Conservation (phyloP, 371 early-diverging fungal species). For the Blyttiomyces sp. region DNA sequence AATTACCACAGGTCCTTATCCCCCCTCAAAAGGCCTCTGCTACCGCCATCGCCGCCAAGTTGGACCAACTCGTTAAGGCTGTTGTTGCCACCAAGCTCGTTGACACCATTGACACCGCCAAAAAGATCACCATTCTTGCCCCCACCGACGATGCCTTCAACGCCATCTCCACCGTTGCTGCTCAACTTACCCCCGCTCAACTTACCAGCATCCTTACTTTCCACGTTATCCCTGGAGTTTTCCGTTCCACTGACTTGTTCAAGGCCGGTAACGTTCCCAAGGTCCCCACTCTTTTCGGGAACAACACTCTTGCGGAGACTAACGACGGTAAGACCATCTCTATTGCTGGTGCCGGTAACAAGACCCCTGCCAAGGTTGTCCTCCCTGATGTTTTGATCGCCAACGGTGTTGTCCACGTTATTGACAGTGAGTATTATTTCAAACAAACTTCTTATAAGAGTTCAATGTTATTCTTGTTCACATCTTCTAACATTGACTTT, state of each 20-base stretch:
- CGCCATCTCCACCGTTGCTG: slow-evolving; percentile 20
- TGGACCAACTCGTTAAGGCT: slow-evolving; percentile 19
- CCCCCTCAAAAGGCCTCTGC: slow-evolving; percentile 11
- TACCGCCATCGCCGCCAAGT: slow-evolving; percentile 6
- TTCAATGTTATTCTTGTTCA: slow-evolving; percentile 6
- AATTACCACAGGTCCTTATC: too few species aligned
- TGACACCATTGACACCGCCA: slow-evolving; percentile 18
- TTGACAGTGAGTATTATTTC: slow-evolving; percentile 39
- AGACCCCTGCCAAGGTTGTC: slow-evolving; percentile 29
- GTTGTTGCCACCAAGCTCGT: slow-evolving; percentile 11
- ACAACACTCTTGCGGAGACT: slow-evolving; percentile 13
- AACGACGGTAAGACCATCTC: slow-evolving; percentile 17
- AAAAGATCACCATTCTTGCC: slow-evolving; percentile 28
- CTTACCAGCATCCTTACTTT: slow-evolving; percentile 21
- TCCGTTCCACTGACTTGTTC: slow-evolving; percentile 15
- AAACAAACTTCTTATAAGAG: too few species aligned
- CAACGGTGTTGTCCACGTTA: slow-evolving; percentile 39
- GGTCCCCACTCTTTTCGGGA: slow-evolving; percentile 17
- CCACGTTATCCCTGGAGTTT: slow-evolving; percentile 27
- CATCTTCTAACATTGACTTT: background rate
- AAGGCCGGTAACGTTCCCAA: slow-evolving; percentile 10
- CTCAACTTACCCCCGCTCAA: slow-evolving; percentile 23
- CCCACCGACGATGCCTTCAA: slow-evolving; percentile 34
- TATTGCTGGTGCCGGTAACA: slow-evolving; percentile 31
- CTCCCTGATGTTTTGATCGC: slow-evolving; percentile 28